Percentiles rank a stretch among this genome's conserved stretches.
Conservation (phyloP, 257 asterid genomes). For the Craterostigma plantagineum region DNA sequence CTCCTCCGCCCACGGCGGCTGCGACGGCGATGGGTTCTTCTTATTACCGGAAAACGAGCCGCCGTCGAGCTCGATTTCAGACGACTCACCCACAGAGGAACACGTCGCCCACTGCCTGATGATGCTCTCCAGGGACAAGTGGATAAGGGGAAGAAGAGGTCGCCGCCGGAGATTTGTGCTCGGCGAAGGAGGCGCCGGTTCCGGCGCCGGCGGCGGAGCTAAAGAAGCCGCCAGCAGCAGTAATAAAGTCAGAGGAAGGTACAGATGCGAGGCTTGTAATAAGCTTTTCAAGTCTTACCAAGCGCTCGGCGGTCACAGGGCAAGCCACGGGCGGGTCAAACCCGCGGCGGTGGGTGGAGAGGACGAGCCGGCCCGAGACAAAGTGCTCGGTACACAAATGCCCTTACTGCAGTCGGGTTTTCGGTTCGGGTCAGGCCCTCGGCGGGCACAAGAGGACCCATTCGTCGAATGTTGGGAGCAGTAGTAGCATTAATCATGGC, state of each 20-base stretch:
- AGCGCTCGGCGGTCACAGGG: constrained; percentile 47
- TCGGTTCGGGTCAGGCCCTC: constrained; percentile 43
- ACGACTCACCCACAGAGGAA: constrained; percentile 1
- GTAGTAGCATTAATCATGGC: not conserved
- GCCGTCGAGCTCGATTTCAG: constrained; percentile 3
- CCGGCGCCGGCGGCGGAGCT: too few species aligned
- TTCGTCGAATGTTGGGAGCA: not conserved
- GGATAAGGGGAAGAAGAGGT: constrained; percentile 18
- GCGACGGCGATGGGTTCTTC: too few species aligned
- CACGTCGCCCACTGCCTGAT: constrained; percentile 6
- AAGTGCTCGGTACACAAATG: constrained; percentile 20
- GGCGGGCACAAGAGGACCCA: constrained; percentile 15
- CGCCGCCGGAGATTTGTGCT: constrained; percentile 14
- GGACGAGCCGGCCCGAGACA: not conserved
- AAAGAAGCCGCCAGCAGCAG: constrained; percentile 8
- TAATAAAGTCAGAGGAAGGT: constrained; percentile 28
- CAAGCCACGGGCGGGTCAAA: constrained; percentile 35
- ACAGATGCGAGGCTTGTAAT: constrained; percentile 34
- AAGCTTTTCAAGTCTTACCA: constrained; percentile 31
- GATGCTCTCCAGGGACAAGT: constrained; percentile 8
- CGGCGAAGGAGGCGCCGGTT: constrained; percentile 6
- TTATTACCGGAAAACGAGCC: not conserved
- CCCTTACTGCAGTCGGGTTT: constrained; percentile 29
- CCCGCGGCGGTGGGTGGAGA: not conserved
- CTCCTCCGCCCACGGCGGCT: not conserved